These are phyloP conservation scores for Trypanosomatidae sp. DNA, from an alignment of 208 protist genomes.

Conservation along the genomic window DNA sequence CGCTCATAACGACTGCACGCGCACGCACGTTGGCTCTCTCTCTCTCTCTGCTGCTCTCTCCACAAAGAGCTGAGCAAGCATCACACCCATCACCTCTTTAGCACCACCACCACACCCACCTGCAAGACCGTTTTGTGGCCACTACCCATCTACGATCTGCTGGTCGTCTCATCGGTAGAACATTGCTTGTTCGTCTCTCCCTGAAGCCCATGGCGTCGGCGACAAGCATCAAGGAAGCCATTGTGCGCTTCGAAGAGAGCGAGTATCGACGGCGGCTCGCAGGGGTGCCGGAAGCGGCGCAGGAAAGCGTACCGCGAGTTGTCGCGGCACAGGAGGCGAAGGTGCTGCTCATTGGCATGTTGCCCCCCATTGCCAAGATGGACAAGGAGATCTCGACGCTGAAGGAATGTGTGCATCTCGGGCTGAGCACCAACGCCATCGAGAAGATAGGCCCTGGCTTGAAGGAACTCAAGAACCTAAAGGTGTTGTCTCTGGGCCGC, in stretches of 20 bases:
- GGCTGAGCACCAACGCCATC: slow-evolving; percentile 94
- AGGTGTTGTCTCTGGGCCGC: slow-evolving; percentile 93
- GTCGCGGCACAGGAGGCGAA: slow-evolving; percentile 79
- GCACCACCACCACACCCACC: background rate
- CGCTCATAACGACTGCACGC: background rate
- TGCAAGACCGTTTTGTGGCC: background rate
- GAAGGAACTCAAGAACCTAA: slow-evolving; percentile 91
- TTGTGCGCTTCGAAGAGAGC: slow-evolving; percentile 72
- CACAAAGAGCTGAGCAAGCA: background rate
- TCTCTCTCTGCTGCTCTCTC: background rate
- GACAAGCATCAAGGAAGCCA: slow-evolving; percentile 83
- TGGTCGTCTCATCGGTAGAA: background rate
- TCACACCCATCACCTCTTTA: background rate
- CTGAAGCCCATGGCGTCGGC: slow-evolving; percentile 33
- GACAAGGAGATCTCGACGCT: slow-evolving; percentile 90
- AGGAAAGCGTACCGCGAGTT: slow-evolving; percentile 56
- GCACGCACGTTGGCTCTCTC: background rate
- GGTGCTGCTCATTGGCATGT: slow-evolving; percentile 86
- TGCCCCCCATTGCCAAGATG: slow-evolving; percentile 95
- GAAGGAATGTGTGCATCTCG: slow-evolving; percentile 88
- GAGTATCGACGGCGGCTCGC: slow-evolving; percentile 63
- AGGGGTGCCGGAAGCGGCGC: slow-evolving; percentile 46
- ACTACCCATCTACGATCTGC: background rate
- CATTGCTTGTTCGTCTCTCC: background rate
- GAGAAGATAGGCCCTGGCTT: slow-evolving; percentile 93